Evolutionary conservation across 495 filamentous ascomycete genomes (phyloP), one percentile per base, ranked within the genome.

Genomic region (Viridothelium virens): DNA sequence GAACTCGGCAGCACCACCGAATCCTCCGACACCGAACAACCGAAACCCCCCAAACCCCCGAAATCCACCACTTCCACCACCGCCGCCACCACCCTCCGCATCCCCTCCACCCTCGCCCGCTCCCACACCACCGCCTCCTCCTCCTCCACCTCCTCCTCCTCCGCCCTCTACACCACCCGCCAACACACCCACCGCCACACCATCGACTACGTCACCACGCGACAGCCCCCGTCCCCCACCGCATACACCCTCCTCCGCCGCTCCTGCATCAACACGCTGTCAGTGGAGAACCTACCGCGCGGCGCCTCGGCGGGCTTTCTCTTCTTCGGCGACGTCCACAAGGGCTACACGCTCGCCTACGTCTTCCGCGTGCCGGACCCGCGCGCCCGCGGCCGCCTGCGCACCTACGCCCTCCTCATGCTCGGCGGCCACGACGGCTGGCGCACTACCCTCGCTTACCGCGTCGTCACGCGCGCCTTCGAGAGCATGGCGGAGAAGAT

Each of bases 331-430:
- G 92, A 96, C 70, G 82, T 87, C 2, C 77, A 83, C 0, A 85
- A 88, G 2, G 93, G 92, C 56, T 95, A 93, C 77, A 96, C 92
- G 2, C 93, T 93, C 11, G 92, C 92, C 66, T 96, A 90, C 75
- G 88, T 95, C 71, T 96, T 97, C 74, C 90, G 91, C 33, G 87
- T 96, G 10, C 86, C 88, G 18, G 92, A 97, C 74, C 83, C 91
- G 31, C 88, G 92, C 77, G 91, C 92, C 18, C 91, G 92, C 44
- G 92, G 92, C 53, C 86, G 89, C 67, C 85, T 88, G 69, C 86
- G 92, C 66, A 88, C 90, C 50, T 97, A 97, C 76, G 91, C 92
- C 50, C 82, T 97, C 53, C 79, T 96, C 61, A 91, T 90, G n/a
- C 85, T 96, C 37, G 82, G 80, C 18, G 82, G 84, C 9, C 82